Evolutionary conservation across 2,329 filamentous ascomycete genomes (phyloP), one percentile per base, ranked within the genome.

Genomic region (Aspergillus pseudonomiae): DNA sequence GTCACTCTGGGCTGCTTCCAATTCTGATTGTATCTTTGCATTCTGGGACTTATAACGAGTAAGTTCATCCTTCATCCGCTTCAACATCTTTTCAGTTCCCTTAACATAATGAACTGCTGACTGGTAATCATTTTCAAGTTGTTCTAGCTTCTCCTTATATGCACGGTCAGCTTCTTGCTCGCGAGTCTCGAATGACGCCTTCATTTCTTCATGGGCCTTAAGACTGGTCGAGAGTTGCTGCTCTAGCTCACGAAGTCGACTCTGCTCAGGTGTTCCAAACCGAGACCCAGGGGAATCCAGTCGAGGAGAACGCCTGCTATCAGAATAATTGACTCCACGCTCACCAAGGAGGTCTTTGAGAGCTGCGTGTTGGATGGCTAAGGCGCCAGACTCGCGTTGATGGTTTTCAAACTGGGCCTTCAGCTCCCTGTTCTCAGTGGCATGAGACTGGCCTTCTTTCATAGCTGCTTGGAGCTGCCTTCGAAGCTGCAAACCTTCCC

Each of bases 51-150:
- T 98, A 80, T 96, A 95, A 63, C 93, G 92, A 60, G 91, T 85
- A n/a, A 99, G 84, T 80, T 99, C 95, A 73, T 97, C 93, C 82
- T 98, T 98, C 85, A 99, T 94, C 78, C 96, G 94, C 79, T 95
- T 94, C 56, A 99, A 87, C 93, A 99, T 97, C 85, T 97, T 98
- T 80, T 99, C 95, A 1, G 95, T 98, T 63, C 95, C 95, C 79
- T 97, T 96, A 70, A 99, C 92, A 74, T 99, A 99, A 78, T 97
- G 95, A 57, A 98, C 94, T 19, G 95, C 94, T 48, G 95, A 97
- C 78, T 97, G 93, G 76, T 99, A 97, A 77, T 99, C 95, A 75
- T 94, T 96, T 79, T 98, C 94, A 36, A 99, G 88, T 75, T 97
- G 94, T 63, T 92, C 88, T 59, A 99, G 85, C 78, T 97, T 97